Evolutionary conservation across 2,329 filamentous ascomycete species (phyloP), one percentile per base, ranked within the genome.

Genomic region (Decorospora gaudefroyi): DNA sequence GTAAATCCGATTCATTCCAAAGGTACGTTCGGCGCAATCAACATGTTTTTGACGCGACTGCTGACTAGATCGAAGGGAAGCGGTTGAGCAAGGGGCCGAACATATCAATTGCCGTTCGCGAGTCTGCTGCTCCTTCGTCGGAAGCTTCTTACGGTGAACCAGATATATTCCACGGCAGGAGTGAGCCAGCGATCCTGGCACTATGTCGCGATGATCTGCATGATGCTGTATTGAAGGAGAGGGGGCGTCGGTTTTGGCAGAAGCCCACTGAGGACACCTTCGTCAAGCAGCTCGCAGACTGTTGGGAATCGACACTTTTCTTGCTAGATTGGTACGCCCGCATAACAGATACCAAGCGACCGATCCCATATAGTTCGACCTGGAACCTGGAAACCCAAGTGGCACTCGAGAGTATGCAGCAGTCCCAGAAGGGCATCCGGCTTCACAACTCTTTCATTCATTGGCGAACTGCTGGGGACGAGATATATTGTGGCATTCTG

Each of bases 301-400:
- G 78, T 36, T 81, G 75, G 70, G 74, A 77, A 5, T 73, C 76
- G 0, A 79, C 78, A 4, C 70, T 78, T 19, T 81, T 81, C 57
- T 68, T 81, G 8, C 68, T 82, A 29, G 71, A 79, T 40, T 78
- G 78, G 76, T 79, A 79, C 50, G 76, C 76, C 53, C 68, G 73
- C 45, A 67, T 75, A 62, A 71, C 72, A 25, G 74, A 75, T 53
- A 73, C 72, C 0, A 74, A 74, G 26, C 65, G 73, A 28, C 78
- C 79, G 1, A 76, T 79, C 42, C 76, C 76, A 0, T 81, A 76
- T 57, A 81, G 76, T 46, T 79, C 78, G 3, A 76, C 76, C 2
- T 82, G 79, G 79, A 81, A 81, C 42, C 74, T 80, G n/a, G 77
- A 79, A 53, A 75, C 74, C 0, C 78, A 80, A 55, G 78, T 79